Conservation (phyloP, 768 basidiomycete genomes). For the Floccularia luteovirens region DNA sequence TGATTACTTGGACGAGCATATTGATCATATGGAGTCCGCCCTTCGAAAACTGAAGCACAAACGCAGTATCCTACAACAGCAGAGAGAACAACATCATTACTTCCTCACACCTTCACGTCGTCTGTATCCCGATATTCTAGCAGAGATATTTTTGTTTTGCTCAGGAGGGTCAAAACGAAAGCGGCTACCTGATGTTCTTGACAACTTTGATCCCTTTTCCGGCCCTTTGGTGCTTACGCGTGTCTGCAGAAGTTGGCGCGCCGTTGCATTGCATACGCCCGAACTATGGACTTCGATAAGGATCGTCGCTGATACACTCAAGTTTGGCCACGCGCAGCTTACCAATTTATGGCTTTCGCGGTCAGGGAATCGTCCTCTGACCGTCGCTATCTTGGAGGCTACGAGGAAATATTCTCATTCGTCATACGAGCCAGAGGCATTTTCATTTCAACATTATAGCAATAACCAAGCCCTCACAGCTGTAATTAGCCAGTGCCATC, state of each 20-base stretch:
- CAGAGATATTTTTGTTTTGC: slow-evolving; percentile 9
- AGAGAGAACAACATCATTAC: slow-evolving; percentile 7
- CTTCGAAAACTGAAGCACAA: slow-evolving; percentile 5
- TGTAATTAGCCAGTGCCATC: slow-evolving; percentile 4
- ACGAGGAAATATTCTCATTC: slow-evolving; percentile 1
- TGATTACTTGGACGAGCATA: slow-evolving; percentile 5
- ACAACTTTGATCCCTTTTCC: slow-evolving; percentile 9
- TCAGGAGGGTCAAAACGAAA: slow-evolving; percentile 6
- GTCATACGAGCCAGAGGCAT: slow-evolving; percentile 1
- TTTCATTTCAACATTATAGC: slow-evolving; percentile 6
- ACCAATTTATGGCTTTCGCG: slow-evolving; percentile 6
- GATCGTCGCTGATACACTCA: slow-evolving; percentile 4
- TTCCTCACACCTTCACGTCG: slow-evolving; percentile 10
- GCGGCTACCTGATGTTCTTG: slow-evolving; percentile 8
- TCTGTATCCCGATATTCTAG: slow-evolving; percentile 8
- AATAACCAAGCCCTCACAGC: slow-evolving; percentile 3
- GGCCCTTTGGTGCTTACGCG: slow-evolving; percentile 9
- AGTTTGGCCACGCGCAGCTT: slow-evolving; percentile 4
- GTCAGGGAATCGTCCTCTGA: slow-evolving; percentile 7
- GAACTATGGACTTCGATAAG: slow-evolving; percentile 10
- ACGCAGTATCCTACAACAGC: slow-evolving; percentile 4
- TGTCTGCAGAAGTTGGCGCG: slow-evolving; percentile 9
- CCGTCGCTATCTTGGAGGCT: slow-evolving; percentile 6
- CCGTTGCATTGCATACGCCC: slow-evolving; percentile 8
- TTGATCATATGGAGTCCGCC: slow-evolving; percentile 5